These are phyloP conservation scores for Tuber indicum DNA, from an alignment of 495 filamentous ascomycete genomes.

Conservation along the genomic window DNA sequence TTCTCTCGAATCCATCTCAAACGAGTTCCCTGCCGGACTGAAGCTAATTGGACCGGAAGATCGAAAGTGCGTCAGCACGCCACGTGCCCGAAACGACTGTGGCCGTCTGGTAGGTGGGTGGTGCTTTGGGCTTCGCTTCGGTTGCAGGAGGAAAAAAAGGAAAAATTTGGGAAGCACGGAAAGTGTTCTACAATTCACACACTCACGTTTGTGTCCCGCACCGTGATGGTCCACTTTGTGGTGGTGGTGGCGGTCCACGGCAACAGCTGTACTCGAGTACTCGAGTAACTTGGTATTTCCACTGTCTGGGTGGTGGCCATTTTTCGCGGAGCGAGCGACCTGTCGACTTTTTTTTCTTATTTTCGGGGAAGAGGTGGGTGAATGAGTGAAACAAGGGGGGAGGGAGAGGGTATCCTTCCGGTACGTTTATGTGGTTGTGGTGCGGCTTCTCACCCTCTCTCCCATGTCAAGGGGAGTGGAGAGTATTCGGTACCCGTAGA, in stretches of 20 bases:
- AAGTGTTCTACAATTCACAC: neutral
- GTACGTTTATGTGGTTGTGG: too few species aligned
- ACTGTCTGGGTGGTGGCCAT: neutral
- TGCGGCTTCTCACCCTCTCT: too few species aligned
- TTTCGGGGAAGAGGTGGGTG: neutral
- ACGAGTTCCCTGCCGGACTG: conserved; percentile 16
- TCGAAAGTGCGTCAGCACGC: conserved; percentile 39
- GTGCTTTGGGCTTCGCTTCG: conserved; percentile 30
- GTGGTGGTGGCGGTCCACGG: neutral
- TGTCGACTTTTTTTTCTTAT: neutral
- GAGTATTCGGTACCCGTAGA: too few species aligned
- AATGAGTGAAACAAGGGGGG: neutral
- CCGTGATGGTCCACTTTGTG: neutral
- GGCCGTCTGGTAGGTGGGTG: conserved; percentile 1
- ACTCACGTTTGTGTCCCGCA: neutral
- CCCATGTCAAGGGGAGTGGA: too few species aligned
- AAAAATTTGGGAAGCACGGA: neutral
- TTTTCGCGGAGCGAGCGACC: neutral
- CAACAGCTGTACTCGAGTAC: neutral
- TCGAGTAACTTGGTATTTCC: neutral
- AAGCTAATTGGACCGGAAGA: conserved; percentile 37
- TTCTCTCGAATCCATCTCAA: conserved; percentile 29
- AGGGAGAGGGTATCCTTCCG: too few species aligned
- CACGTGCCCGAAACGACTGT: conserved; percentile 16
- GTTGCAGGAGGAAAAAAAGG: conserved; percentile 16